Evolutionary conservation across 2,329 filamentous ascomycete species (phyloP).

Genomic region (Sclerotinia minor): DNA sequence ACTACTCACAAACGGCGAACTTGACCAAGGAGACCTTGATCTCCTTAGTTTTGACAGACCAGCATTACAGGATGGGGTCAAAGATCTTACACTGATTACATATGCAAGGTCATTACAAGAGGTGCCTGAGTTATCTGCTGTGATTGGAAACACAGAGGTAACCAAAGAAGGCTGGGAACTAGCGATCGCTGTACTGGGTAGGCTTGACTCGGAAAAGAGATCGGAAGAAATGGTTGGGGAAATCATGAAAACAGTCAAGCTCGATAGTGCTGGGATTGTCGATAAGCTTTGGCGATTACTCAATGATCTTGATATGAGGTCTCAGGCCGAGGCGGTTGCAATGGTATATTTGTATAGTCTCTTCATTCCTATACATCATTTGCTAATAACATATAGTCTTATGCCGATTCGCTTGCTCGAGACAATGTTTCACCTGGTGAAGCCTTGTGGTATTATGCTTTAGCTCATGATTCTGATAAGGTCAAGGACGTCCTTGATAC

Average conservation of each 20-base stretch:
- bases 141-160: constrained; percentile 37
- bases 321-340: constrained; percentile 77
- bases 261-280: constrained; percentile 69
- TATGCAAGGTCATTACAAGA: constrained; percentile 70
- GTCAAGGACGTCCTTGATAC: constrained; percentile 84
- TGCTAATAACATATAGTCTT: constrained; percentile 60
- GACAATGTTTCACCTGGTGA: constrained; percentile 78
- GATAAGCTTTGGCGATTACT: constrained; percentile 81
- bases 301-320: constrained; percentile 73
- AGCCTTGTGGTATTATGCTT: constrained; percentile 85
- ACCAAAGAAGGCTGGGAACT: constrained; percentile 82
- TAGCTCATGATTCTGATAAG: constrained; percentile 75
- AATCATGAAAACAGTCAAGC: constrained; percentile 68
- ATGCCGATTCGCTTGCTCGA: constrained; percentile 73
- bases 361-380: constrained; percentile 23
- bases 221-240: constrained; percentile 74
- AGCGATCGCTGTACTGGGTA: constrained; percentile 77
- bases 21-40: constrained; percentile 83
- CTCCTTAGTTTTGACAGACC: constrained; percentile 66
- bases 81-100: constrained; percentile 74
- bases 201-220: constrained; percentile 71
- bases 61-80: constrained; percentile 63
- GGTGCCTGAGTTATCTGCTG: constrained; percentile 45
- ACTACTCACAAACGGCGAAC: constrained; percentile 57
- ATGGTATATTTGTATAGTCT: constrained; percentile 59